Evolutionary conservation across 805 yeast species (phyloP).

Genomic region (Maudiozyma turicensis): DNA sequence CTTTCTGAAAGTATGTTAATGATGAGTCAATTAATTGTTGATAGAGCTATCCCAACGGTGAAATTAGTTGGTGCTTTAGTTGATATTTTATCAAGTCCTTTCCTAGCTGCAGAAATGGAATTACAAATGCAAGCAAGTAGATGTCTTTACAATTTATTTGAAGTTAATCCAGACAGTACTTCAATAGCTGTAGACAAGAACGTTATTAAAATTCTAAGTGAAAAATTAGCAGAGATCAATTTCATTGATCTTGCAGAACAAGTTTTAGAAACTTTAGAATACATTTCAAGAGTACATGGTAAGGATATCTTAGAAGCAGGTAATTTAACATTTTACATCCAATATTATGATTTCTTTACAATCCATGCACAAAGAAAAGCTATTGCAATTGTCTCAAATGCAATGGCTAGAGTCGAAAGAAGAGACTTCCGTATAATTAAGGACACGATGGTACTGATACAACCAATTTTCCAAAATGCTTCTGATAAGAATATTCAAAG

Average conservation of each 20-base stretch:
- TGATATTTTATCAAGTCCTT: conserved; percentile 46
- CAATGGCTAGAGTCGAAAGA: conserved; percentile 40
- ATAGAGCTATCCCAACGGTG: conserved; percentile 52
- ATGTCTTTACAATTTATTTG: conserved; percentile 71
- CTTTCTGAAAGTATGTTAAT: conserved; percentile 54
- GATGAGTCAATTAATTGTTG: conserved; percentile 58
- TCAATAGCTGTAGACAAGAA: conserved; percentile 54
- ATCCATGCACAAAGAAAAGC: conserved; percentile 83
- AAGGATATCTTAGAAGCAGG: conserved; percentile 45
- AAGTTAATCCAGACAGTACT: conserved; percentile 57
- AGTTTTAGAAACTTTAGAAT: conserved; percentile 64
- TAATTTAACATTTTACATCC: conserved; percentile 53
- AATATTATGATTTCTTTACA: conserved; percentile 79
- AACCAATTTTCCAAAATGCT: conserved; percentile 42
- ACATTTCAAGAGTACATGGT: conserved; percentile 49
- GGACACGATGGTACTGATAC: conserved; percentile 50
- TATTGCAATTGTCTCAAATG: conserved; percentile 58
- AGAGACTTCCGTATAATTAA: conserved; percentile 39
- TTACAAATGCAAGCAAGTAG: conserved; percentile 77
- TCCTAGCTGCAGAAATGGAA: conserved; percentile 57
- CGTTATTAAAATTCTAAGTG: conserved; percentile 55
- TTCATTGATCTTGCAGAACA: conserved; percentile 91
- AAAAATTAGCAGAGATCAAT: conserved; percentile 60
- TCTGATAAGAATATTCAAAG: conserved; percentile 35
- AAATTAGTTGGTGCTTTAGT: conserved; percentile 47